These are phyloP conservation scores for Penicillium nordicum DNA, from an alignment of 2,329 filamentous ascomycete genomes.

Conservation along the genomic window DNA sequence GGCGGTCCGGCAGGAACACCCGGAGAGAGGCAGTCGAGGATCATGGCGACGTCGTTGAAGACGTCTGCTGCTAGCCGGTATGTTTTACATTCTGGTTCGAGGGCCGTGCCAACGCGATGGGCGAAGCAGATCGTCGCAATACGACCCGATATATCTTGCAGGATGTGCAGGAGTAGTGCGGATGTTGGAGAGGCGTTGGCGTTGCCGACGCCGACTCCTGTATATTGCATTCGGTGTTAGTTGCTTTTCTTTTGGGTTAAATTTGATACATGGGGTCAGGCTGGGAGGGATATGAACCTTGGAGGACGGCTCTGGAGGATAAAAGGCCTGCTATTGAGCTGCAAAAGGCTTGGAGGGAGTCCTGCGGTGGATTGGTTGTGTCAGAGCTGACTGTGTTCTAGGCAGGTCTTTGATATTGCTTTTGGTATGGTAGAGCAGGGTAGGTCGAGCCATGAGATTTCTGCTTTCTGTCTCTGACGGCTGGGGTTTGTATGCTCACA, in stretches of 20 bases:
- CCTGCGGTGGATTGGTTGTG: slow-evolving; percentile 22
- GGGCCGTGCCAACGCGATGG: slow-evolving; percentile 72
- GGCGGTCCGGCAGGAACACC: slow-evolving; percentile 58
- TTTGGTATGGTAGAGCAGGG: neutral
- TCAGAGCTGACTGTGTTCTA: neutral
- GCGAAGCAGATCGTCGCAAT: slow-evolving; percentile 85
- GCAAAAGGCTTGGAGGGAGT: slow-evolving; percentile 43
- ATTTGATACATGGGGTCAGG: neutral
- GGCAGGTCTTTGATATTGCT: neutral
- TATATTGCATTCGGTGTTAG: neutral
- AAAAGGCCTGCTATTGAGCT: slow-evolving; percentile 55
- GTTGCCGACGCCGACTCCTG: slow-evolving; percentile 79
- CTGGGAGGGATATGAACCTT: slow-evolving; percentile 49
- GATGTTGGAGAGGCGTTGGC: slow-evolving; percentile 73
- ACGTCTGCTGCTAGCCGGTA: slow-evolving; percentile 84
- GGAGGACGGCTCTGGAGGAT: slow-evolving; percentile 75
- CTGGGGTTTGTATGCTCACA: slow-evolving; percentile 42
- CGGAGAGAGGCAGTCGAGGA: slow-evolving; percentile 80
- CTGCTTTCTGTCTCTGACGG: neutral
- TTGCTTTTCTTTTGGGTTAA: neutral
- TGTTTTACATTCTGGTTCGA: slow-evolving; percentile 87
- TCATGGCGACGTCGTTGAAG: slow-evolving; percentile 81
- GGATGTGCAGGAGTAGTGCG: slow-evolving; percentile 75
- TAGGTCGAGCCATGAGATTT: neutral
- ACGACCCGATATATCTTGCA: slow-evolving; percentile 77